A percentile compares a stretch with the other conserved stretches of the same genome.
Conservation (phyloP, 1,284 basidiomycete genomes). For the Ustilago lituana region DNA sequence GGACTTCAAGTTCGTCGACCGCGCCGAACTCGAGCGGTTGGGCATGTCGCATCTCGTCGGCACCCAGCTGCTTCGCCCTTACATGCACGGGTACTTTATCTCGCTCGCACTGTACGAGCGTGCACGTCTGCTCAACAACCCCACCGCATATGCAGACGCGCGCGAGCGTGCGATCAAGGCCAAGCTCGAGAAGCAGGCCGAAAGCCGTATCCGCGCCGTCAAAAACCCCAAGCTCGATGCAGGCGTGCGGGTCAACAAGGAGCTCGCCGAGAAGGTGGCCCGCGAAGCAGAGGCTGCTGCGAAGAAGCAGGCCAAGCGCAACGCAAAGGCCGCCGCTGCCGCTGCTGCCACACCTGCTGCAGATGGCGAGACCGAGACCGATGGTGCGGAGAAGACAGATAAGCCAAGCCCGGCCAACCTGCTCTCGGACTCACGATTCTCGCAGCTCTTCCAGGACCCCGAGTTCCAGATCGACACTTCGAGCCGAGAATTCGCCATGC, state of each 20-base stretch:
- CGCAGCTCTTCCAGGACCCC: slow-evolving; percentile 90
- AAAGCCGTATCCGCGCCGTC: slow-evolving; percentile 81
- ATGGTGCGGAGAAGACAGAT: slow-evolving; percentile 58
- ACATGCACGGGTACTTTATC: slow-evolving; percentile 99
- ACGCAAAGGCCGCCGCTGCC: slow-evolving; percentile 18
- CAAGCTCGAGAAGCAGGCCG: slow-evolving; percentile 91
- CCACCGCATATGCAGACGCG: slow-evolving; percentile 92
- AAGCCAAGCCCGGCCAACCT: slow-evolving; percentile 68
- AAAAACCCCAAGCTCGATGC: slow-evolving; percentile 51
- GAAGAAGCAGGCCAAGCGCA: slow-evolving; percentile 68
- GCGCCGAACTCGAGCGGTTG: slow-evolving; percentile 79
- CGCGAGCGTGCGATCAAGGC: slow-evolving; percentile 85
- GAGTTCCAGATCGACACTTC: slow-evolving; percentile 91
- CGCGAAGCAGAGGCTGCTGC: slow-evolving; percentile 76
- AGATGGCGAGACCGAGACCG: slow-evolving; percentile 66
- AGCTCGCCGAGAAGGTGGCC: slow-evolving; percentile 84
- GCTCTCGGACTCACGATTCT: slow-evolving; percentile 88
- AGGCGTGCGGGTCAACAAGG: slow-evolving; percentile 85
- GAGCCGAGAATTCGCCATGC: slow-evolving; percentile 84
- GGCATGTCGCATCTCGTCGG: slow-evolving; percentile 90
- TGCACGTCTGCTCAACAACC: slow-evolving; percentile 93
- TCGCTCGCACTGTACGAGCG: slow-evolving; percentile 94
- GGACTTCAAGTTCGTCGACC: slow-evolving; percentile 97
- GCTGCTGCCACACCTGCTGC: slow-evolving; percentile 46
- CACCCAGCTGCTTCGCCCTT: slow-evolving; percentile 92